Conservation (phyloP, 352 stramenopile species). For the Globisporangium megalacanthum region DNA sequence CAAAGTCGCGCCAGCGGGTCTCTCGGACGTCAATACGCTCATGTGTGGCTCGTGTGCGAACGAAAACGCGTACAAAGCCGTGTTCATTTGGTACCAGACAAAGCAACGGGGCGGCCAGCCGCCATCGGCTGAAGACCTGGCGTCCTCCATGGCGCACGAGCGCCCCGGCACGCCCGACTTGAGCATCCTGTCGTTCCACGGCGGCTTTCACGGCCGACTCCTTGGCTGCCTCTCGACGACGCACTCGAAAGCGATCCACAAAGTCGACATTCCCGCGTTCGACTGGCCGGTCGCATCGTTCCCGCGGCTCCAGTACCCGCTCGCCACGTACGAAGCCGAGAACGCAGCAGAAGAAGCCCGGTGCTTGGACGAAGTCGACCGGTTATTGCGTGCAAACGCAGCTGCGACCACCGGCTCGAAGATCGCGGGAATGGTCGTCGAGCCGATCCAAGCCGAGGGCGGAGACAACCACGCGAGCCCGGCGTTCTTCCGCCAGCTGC, state of each 20-base stretch:
- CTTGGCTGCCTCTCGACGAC: slow-evolving; percentile 79
- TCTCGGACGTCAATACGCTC: slow-evolving; percentile 76
- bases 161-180: slow-evolving; percentile 63
- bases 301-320: slow-evolving; percentile 59
- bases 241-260: slow-evolving; percentile 84
- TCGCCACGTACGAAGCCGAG: slow-evolving; percentile 43
- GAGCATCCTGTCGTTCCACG: slow-evolving; percentile 80
- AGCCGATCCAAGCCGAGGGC: slow-evolving; percentile 79
- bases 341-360: slow-evolving; percentile 68
- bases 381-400: slow-evolving; percentile 39
- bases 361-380: slow-evolving; percentile 63
- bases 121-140: slow-evolving; percentile 55
- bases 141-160: slow-evolving; percentile 68
- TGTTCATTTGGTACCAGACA: slow-evolving; percentile 87
- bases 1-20: slow-evolving; percentile 44
- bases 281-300: slow-evolving; percentile 82
- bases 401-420: slow-evolving; percentile 15
- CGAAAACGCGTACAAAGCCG: slow-evolving; percentile 83
- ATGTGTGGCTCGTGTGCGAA: slow-evolving; percentile 88
- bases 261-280: slow-evolving; percentile 80
- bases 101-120: slow-evolving; percentile 52
- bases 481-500: slow-evolving; percentile 58
- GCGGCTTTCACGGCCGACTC: slow-evolving; percentile 74
- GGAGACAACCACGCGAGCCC: slow-evolving; percentile 77
- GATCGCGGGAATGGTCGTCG: slow-evolving; percentile 76